phyloP scores from a whole-genome alignment of 2,329 filamentous ascomycete species.

The Clonostachys sp. region DNA sequence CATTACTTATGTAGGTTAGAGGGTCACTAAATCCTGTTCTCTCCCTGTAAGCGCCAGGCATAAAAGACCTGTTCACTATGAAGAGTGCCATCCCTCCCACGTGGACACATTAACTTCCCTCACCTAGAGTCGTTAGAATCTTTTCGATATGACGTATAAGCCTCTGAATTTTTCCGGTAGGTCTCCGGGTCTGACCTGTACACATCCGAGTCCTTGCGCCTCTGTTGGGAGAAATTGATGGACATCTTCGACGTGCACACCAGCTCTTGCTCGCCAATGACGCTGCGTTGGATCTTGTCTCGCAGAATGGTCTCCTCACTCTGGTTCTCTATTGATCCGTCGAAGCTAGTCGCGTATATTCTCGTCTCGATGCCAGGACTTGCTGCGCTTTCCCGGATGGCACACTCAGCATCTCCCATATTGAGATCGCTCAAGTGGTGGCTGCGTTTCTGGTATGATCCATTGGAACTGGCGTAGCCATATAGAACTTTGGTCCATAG shows the following conservation, averaged over 20 bases:
- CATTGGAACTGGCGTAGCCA: slow-evolving; percentile 1
- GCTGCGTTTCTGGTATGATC: background rate
- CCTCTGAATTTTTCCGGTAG: too few relatives aligned
- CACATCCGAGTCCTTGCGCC: too few relatives aligned
- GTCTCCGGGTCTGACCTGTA: too few relatives aligned
- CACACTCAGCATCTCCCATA: background rate
- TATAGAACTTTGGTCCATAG: slow-evolving; percentile 2
- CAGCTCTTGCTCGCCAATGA: background rate
- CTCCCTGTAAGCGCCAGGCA: slow-evolving; percentile 45
- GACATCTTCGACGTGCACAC: background rate
- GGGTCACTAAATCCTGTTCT: slow-evolving; percentile 35
- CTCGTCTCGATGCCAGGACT: background rate
- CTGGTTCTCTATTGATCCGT: background rate
- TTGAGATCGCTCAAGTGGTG: background rate
- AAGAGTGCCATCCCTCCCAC: too few relatives aligned
- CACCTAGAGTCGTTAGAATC: too few relatives aligned
- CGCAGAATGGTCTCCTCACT: slow-evolving; percentile 3
- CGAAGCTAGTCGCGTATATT: slow-evolving; percentile 1
- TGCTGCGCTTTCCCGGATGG: background rate
- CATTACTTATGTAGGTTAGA: slow-evolving; percentile 42
- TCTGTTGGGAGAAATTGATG: background rate
- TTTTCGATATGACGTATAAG: too few relatives aligned
- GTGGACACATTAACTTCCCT: too few relatives aligned
- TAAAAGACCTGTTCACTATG: slow-evolving; percentile 38
- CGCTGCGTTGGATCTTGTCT: background rate